A percentile compares a stretch with the other conserved stretches of the same genome.
These are phyloP conservation scores for Colletotrichum falcatum DNA, from an alignment of 2,329 filamentous ascomycete genomes.

Conservation along the genomic window DNA sequence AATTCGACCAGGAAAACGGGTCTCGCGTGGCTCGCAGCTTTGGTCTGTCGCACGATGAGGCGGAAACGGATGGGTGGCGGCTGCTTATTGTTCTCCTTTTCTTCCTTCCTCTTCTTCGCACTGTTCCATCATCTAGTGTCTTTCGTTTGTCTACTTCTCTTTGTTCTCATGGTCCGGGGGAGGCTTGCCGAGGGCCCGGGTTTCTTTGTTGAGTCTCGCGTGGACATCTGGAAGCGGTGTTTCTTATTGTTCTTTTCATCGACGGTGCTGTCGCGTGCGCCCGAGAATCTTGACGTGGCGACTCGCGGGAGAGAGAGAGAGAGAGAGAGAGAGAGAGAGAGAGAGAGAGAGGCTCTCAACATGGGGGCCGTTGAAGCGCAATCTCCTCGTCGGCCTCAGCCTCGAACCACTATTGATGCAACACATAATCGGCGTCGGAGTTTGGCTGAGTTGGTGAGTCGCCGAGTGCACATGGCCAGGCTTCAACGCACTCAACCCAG, in stretches of 20 bases:
- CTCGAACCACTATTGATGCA: background rate
- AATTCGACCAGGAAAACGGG: background rate
- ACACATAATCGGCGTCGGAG: background rate
- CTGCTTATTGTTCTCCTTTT: background rate
- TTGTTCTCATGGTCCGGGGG: background rate
- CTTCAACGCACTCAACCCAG: background rate
- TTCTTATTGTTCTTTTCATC: background rate
- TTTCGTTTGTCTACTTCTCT: background rate
- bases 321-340: background rate
- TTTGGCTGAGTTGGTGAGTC: background rate
- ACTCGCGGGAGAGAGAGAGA: background rate
- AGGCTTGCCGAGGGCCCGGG: background rate
- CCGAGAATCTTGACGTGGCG: background rate
- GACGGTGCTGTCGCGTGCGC: background rate
- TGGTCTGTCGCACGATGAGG: background rate
- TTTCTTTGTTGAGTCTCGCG: conserved; percentile 11
- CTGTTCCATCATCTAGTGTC: background rate
- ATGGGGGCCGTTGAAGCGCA: background rate
- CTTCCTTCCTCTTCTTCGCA: background rate
- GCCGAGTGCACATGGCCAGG: background rate
- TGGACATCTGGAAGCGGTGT: background rate
- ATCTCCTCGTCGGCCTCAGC: background rate
- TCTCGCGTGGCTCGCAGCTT: conserved; percentile 13
- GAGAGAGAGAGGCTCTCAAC: background rate
- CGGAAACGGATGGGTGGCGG: background rate